Percentiles rank a stretch among this genome's conserved stretches.
These are phyloP conservation scores for Hypholoma fasciculare DNA, from an alignment of 768 basidiomycete species.

Conservation along the genomic window DNA sequence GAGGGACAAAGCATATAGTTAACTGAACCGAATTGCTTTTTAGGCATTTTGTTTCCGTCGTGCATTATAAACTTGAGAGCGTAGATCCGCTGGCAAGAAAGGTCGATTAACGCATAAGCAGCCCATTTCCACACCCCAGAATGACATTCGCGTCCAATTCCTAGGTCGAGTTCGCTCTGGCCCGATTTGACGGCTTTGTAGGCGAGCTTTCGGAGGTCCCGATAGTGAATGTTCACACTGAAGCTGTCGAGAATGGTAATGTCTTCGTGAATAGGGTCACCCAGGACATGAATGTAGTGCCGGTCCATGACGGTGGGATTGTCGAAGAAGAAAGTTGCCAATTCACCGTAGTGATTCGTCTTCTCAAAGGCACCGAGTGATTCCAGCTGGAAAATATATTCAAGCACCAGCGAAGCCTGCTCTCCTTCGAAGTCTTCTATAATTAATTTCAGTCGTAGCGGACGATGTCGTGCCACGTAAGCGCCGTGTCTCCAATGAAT, in stretches of 20 bases:
- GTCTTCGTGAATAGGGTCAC: slow-evolving; percentile 7
- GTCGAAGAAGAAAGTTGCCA: slow-evolving; percentile 36
- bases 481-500: slow-evolving; percentile 33
- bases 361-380: slow-evolving; percentile 22
- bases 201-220: slow-evolving; percentile 29
- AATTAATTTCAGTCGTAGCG: slow-evolving; percentile 37
- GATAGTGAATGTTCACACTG: slow-evolving; percentile 18
- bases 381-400: slow-evolving; percentile 33
- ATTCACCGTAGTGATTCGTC: slow-evolving; percentile 7
- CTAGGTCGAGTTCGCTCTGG: slow-evolving; percentile 32
- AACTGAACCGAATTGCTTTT: slow-evolving; percentile 29
- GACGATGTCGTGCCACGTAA: slow-evolving; percentile 32
- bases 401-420: slow-evolving; percentile 34
- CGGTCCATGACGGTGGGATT: slow-evolving; percentile 27
- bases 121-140: slow-evolving; percentile 35
- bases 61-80: slow-evolving; percentile 39
- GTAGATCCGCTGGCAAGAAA: slow-evolving; percentile 37
- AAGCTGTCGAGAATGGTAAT: slow-evolving; percentile 21
- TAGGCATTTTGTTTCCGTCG: slow-evolving; percentile 21
- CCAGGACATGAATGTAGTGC: slow-evolving; percentile 21
- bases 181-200: slow-evolving; percentile 36
- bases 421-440: slow-evolving; percentile 38
- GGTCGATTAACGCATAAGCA: slow-evolving; percentile 37
- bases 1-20: slow-evolving; percentile 36
- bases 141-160: slow-evolving; percentile 16